Evolutionary conservation across 768 basidiomycete species (phyloP), one percentile per base, ranked within the genome.

Genomic region (Leccinellum albellum): DNA sequence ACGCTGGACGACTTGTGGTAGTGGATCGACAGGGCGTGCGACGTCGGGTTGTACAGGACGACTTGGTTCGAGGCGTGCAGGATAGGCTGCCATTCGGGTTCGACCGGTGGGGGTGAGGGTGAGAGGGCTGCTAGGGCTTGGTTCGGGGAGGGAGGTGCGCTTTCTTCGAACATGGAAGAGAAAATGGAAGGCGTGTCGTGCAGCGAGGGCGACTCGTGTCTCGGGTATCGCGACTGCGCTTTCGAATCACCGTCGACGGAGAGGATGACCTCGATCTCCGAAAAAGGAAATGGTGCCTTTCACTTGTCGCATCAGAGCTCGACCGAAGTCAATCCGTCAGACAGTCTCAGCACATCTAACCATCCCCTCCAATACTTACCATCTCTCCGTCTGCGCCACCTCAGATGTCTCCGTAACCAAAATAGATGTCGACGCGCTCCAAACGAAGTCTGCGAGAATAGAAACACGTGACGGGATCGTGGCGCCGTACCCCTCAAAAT

Each of bases 11-110:
- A 73, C 45, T 61, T 60, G 50, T 76, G n/a, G n/a, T 42, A 20
- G 12, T 40, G 77, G 56, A 91, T 87, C 17, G 91, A 82, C 21
- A 94, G 75, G 2, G 91, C 91, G 66, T 94, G 91, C 1, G 88
- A 91, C 2, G 82, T 86, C 0, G 92, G 86, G 67, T 94, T 91
- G 74, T 93, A 94, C 8, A 94, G 79, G 15, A 94, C 92, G 33
- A 94, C 86, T 65, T 93, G 90, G 70, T 91, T 89, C 1, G 88
- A 86, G n/a, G 81, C 80, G 47, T 91, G 90, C 17, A 92, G 77
- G 58, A 94, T 91, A 1, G 90, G 86, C 53, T 81, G 87, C 91
- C 91, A 93, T 55, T 84, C 75, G 2, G 65, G 66, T 5, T 66
- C 67, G 9, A 20, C 20, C 2, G 4, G 40, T 20, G 20, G 40